Percentiles rank a stretch among this genome's conserved stretches.
These are phyloP conservation scores for Parastagonospora avenae DNA, from an alignment of 2,329 filamentous ascomycete genomes.

Conservation along the genomic window DNA sequence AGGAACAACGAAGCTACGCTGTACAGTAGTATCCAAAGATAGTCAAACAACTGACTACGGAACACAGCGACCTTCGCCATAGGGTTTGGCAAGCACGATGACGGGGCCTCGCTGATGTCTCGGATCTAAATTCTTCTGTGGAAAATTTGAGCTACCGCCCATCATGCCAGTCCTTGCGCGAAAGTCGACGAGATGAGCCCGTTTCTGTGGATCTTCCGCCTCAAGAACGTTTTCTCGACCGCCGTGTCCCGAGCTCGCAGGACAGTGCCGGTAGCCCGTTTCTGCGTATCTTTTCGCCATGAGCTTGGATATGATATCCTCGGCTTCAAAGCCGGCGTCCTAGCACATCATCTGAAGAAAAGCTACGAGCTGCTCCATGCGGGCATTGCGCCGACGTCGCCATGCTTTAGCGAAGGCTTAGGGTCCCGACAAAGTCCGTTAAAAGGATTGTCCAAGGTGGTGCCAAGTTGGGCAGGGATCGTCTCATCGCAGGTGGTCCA, in stretches of 20 bases:
- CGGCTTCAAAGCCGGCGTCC: neutral
- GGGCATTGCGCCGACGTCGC: conserved; percentile 20
- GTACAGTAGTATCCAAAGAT: conserved; percentile 26
- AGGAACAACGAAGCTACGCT: conserved; percentile 22
- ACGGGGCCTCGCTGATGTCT: conserved; percentile 36
- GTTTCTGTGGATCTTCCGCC: too few species aligned
- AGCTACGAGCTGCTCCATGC: conserved; percentile 15
- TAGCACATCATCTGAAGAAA: conserved; percentile 6
- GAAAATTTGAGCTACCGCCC: neutral
- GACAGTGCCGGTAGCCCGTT: neutral
- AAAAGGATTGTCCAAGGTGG: conserved; percentile 16
- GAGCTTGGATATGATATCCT: conserved; percentile 12
- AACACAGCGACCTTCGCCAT: conserved; percentile 15
- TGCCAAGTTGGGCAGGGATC: conserved; percentile 19
- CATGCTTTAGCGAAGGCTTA: conserved; percentile 7
- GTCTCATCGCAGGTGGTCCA: conserved; percentile 8
- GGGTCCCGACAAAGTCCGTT: neutral
- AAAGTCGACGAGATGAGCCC: too few species aligned
- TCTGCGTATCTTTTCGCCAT: conserved; percentile 7
- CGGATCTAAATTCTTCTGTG: conserved; percentile 35
- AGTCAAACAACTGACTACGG: conserved; percentile 16
- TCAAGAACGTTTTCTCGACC: too few species aligned
- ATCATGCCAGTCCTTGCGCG: neutral
- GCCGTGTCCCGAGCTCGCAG: too few species aligned
- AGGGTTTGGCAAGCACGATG: conserved; percentile 4